These are phyloP conservation scores for Hanseniaspora nectarophila DNA, from an alignment of 805 yeast species.

Conservation along the genomic window DNA sequence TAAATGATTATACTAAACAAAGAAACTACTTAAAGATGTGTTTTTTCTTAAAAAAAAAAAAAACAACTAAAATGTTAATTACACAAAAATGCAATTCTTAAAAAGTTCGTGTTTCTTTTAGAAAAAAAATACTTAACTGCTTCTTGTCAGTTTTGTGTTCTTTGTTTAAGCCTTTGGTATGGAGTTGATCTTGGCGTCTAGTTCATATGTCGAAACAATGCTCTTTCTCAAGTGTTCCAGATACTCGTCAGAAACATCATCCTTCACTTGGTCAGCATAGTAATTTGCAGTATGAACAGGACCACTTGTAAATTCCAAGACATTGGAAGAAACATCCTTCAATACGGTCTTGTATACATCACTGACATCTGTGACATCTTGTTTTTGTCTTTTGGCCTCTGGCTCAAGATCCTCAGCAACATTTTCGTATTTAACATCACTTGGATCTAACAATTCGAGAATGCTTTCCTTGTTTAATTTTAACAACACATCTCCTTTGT, in stretches of 20 bases:
- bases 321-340: background rate
- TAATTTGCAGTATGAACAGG: conserved; percentile 2
- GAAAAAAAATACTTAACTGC: background rate
- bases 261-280: background rate
- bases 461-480: conserved; percentile 21
- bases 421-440: conserved; percentile 19
- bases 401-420: background rate
- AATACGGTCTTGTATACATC: background rate
- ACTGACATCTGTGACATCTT: background rate
- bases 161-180: background rate
- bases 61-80: too few relatives aligned
- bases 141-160: background rate
- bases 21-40: too few relatives aligned
- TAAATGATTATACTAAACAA: background rate
- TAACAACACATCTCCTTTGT: conserved; percentile 25
- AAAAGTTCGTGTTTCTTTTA: background rate
- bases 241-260: conserved; percentile 5
- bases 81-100: background rate
- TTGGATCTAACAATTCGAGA: background rate
- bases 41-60: too few relatives aligned
- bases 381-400: conserved; percentile 6
- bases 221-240: background rate
- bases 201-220: background rate
- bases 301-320: background rate
- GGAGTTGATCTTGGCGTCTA: background rate